Evolutionary conservation across 345 rosid genomes (phyloP).

Genomic region (Hypericum androsaemum): DNA sequence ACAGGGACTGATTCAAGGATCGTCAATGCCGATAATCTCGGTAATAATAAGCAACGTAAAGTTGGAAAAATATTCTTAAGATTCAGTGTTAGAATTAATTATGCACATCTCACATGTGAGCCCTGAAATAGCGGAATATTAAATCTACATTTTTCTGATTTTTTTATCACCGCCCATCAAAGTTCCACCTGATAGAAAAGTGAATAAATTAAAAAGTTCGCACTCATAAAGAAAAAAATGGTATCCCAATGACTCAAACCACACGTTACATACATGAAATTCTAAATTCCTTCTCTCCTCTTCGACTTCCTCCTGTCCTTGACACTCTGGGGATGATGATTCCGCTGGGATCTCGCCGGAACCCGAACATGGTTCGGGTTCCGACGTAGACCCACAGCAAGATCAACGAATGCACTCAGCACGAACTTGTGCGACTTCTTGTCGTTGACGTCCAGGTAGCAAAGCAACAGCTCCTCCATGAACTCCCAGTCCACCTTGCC

Average conservation of each 20-base stretch:
- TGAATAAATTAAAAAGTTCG: too few relatives aligned
- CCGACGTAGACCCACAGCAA: slow-evolving; percentile 30
- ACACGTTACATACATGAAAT: slow-evolving; percentile 12
- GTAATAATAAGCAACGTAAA: too few relatives aligned
- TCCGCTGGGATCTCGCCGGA: slow-evolving; percentile 16
- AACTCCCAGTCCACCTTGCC: slow-evolving; percentile 65
- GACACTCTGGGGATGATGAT: neutral
- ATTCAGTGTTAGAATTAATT: too few relatives aligned
- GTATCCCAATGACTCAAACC: neutral
- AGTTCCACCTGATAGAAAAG: too few relatives aligned
- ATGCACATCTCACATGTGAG: too few relatives aligned
- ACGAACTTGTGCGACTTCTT: slow-evolving; percentile 62
- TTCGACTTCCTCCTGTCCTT: slow-evolving; percentile 20
- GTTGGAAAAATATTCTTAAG: too few relatives aligned
- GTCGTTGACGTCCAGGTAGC: slow-evolving; percentile 61
- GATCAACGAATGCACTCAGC: slow-evolving; percentile 69
- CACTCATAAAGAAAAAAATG: too few relatives aligned
- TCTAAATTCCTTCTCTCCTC: slow-evolving; percentile 1
- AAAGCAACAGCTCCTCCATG: slow-evolving; percentile 72
- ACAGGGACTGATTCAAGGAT: too few relatives aligned
- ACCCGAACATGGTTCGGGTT: slow-evolving; percentile 10
- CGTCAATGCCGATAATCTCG: too few relatives aligned
- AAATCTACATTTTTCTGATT: too few relatives aligned
- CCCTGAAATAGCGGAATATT: too few relatives aligned
- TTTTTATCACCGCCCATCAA: too few relatives aligned